A percentile compares a stretch with the other conserved stretches of the same genome.
Conservation (phyloP, 1,284 basidiomycete species). For the Ustilago loliicola region DNA sequence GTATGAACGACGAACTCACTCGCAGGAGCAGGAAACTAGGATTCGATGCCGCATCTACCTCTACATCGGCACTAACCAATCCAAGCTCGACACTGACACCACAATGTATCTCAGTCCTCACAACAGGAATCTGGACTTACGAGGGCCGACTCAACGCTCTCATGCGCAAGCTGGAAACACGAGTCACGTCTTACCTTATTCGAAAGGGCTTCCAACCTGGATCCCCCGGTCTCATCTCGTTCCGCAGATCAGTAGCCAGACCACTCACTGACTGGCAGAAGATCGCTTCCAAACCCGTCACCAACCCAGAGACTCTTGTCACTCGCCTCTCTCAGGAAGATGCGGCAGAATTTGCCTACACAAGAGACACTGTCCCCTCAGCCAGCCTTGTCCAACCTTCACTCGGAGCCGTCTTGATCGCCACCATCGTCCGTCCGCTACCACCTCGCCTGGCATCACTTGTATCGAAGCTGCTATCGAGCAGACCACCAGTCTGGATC, state of each 20-base stretch:
- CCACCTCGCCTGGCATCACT: conserved; percentile 31
- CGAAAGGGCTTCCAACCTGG: conserved; percentile 48
- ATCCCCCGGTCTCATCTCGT: conserved; percentile 27
- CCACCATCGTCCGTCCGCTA: conserved; percentile 27
- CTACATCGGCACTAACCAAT: background rate
- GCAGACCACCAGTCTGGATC: conserved; percentile 37
- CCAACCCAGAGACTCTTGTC: background rate
- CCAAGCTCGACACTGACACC: conserved; percentile 9
- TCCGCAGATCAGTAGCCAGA: conserved; percentile 6
- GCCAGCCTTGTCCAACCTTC: conserved; percentile 20
- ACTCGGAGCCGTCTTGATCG: conserved; percentile 33
- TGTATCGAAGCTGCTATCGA: conserved; percentile 7
- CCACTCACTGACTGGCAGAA: conserved; percentile 30
- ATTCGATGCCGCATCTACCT: conserved; percentile 35
- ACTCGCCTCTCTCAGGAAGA: background rate
- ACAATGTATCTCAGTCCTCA: conserved; percentile 67
- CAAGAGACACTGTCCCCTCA: conserved; percentile 24
- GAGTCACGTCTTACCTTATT: conserved; percentile 41
- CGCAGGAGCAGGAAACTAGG: conserved; percentile 43
- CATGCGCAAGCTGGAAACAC: conserved; percentile 64
- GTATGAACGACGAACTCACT: conserved; percentile 71
- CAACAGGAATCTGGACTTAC: conserved; percentile 65
- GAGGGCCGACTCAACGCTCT: conserved; percentile 67
- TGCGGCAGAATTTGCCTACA: conserved; percentile 23
- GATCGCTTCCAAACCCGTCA: conserved; percentile 6